Base-by-base conservation (phyloP, 2,329 filamentous ascomycete genomes). In the Fusarium piperis region DNA sequence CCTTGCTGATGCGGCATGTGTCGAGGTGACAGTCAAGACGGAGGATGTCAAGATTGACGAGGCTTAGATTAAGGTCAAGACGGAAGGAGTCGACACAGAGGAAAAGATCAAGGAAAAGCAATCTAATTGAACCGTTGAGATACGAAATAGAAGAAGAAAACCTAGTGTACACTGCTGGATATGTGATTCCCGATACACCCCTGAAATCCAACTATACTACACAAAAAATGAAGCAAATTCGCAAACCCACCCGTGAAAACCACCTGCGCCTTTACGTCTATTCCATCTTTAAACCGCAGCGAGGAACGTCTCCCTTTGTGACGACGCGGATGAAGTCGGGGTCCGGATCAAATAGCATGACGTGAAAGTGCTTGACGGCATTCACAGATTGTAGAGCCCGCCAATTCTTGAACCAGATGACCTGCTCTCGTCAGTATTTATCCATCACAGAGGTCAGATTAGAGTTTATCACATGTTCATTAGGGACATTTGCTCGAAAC, bases 331-430 rank as follows among this genome's bases (percentile, higher is more conserved):
- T 81, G 73, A 97, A 94, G 4, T 84, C 86, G 39, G 85, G 84
- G 74, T 95, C 91, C 1, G 94, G 91, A 74, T 93, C 86, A 79
- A 91, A 93, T 60, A 98, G 84, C 94, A 98, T 94, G 77, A 98
- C 92, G 81, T 98, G 95, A 78, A 98, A 96, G 80, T 98, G 95
- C 84, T 98, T 95, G 12, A 98, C 89, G 1, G 93, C 90, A 75
- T 94, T 90, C 30, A 98, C 89, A 26, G 92, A 96, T 84, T 97
- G 97, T 73, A 98, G 83, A 16, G 88, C 89, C 60, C 86, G 88
- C 94, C 94, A 97, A 78, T 98, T 98, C 84, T 93, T 83, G 61
- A 93, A 89, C 79, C 78, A 80, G 60, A 80, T 71, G 23, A 84
- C 77, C 80, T 83, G 39, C n/a, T 23, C 23, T 20, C 15, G 38